Evolutionary conservation across 495 filamentous ascomycete genomes (phyloP).

Genomic region (Penicillium pancosmium): DNA sequence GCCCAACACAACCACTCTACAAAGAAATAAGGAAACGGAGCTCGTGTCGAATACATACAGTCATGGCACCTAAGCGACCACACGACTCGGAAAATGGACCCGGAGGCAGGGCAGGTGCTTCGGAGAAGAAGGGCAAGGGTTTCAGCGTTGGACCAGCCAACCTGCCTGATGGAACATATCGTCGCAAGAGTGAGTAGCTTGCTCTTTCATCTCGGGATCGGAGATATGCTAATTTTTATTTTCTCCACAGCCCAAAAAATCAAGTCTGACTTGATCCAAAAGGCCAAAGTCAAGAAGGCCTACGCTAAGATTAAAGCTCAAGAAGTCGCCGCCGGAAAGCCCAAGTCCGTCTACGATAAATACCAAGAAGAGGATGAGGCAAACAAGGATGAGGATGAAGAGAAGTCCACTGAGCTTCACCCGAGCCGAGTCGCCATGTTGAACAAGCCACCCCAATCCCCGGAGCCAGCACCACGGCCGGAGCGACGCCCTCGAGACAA

Average conservation of each 20-base stretch:
- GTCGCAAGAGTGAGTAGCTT: conserved; percentile 71
- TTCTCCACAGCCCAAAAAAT: conserved; percentile 77
- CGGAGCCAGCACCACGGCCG: conserved; percentile 25
- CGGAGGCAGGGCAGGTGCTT: conserved; percentile 40
- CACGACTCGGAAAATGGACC: conserved; percentile 50
- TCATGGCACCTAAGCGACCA: conserved; percentile 67
- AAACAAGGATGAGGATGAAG: conserved; percentile 12
- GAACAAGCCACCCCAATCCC: conserved; percentile 43
- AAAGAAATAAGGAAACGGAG: too few species aligned
- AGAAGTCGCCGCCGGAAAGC: conserved; percentile 41
- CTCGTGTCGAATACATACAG: conserved; percentile 11
- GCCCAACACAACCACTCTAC: neutral
- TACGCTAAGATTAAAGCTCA: conserved; percentile 84
- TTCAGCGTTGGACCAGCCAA: conserved; percentile 89
- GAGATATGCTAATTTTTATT: conserved; percentile 5
- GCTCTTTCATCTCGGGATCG: too few species aligned
- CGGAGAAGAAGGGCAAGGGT: conserved; percentile 61
- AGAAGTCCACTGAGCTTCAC: conserved; percentile 60
- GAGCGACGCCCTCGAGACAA: conserved; percentile 22
- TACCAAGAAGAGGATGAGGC: conserved; percentile 29
- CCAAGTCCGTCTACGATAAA: conserved; percentile 37
- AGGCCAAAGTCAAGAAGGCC: conserved; percentile 90
- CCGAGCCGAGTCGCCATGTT: conserved; percentile 73
- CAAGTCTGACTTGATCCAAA: conserved; percentile 86
- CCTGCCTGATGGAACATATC: conserved; percentile 88